Evolutionary conservation across 345 rosid species (phyloP), one percentile per base, ranked within the genome.

Genomic region (Pelargonium nanum): DNA sequence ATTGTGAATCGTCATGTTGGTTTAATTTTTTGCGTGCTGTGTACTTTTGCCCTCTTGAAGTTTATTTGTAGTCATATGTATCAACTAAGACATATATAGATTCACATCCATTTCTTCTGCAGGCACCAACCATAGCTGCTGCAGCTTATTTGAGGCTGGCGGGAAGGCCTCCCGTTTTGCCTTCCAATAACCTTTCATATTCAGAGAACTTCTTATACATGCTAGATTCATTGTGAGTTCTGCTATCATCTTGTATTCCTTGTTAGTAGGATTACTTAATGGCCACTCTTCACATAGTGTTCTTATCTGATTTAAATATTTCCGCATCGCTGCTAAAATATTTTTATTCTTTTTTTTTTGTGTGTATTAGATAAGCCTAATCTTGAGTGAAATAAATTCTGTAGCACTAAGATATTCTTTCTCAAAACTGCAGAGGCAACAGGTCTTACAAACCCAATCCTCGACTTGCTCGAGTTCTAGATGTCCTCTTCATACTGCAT

Each of bases 141-240:
- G 94, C 99, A 57, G 96, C 96, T 66, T 93, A 93, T 82, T 67
- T 89, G 72, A 84, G 96, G 73, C 62, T 89, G 88, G 99, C 99
- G 2, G 99, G 99, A 68, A 81, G 97, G 73, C 97, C 95, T 74
- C 87, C 97, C 0, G 95, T 89, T 77, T 88, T 89, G 40, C 97
- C 97, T 71, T 93, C 99, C 5, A 85, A 72, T 70, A 84, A 61
- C 73, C 94, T 93, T 69, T 89, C 97, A 71, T 93, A 93, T 71
- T 61, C 99, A 9, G 96, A 93, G 68, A 93, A 93, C 77, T 93
- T 93, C 67, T 84, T 93, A 20, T 89, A 85, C 74, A 87, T 93
- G 99, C 83, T 93, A 45, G 97, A 93, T 70, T 93, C 99, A 63
- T 25, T 89, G 99, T 89, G 84, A 55, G 86, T 62, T 61, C 55